Evolutionary conservation across 192 early-diverging fungal species (phyloP), one percentile per base, ranked within the genome.

Genomic region (Gamsiella multidivaricata): DNA sequence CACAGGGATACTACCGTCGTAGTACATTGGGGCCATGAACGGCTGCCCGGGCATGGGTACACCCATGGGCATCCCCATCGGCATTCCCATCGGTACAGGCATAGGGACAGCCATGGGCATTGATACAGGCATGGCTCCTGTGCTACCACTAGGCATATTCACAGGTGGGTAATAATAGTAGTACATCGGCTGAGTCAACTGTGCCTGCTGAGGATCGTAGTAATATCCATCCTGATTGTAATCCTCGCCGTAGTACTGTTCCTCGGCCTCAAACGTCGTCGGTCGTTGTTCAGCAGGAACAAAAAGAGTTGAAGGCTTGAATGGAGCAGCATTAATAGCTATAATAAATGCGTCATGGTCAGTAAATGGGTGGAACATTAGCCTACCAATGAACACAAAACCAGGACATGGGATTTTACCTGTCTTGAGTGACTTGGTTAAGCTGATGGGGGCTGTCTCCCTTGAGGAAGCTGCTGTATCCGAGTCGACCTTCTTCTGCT

Each of bases 241-340:
- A 0, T 51, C 61, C 26, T 51, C 58, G 22, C 42, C 42, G 17
- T 78, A 69, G 46, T 64, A 78, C 53, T 58, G 60, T 28, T 78
- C 74, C 33, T 75, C 49, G 11, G 26, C 37, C 42, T 36, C 45
- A 33, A 31, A 14, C 22, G 61, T 47, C 17, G 34, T 42, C 23
- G 61, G 45, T 12, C 39, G 20, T 7, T 46, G 46, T 25, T 68
- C 53, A 6, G 49, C 14, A 50, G 65, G 41, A 7, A 28, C 17
- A 22, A 69, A 56, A 6, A 61, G 9, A 0, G 34, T 52, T 3
- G 74, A 69, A 20, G 74, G 74, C 34, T 62, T 78, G 49, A 78
- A 78, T 18, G 74, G 74, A 0, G 49, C 60, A 9, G 74, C 74
- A 64, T 78, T 58, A 61, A 78, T 78, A 29, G 74, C 74, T 69